Evolutionary conservation across 2,329 filamentous ascomycete species (phyloP), one percentile per base, ranked within the genome.

Genomic region (Phymatotrichopsis omnivora): DNA sequence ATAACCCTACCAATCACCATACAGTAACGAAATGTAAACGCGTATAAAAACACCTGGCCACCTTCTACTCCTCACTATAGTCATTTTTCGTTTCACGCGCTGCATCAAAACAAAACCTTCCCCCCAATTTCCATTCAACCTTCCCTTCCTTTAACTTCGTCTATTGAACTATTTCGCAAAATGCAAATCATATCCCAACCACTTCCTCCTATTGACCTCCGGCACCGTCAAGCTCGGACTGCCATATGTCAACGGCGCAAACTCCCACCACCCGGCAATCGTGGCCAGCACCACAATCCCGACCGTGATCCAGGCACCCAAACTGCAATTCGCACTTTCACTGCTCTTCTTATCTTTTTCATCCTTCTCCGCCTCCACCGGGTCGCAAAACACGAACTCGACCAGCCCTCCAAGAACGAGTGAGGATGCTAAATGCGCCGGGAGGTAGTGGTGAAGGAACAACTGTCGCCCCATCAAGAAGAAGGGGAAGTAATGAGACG

Each of bases 91-190:
- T n/a, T n/a, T n/a, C n/a, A n/a, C n/a, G n/a, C n/a, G n/a, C n/a
- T n/a, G n/a, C n/a, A n/a, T n/a, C n/a, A n/a, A n/a, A n/a, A n/a
- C n/a, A n/a, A n/a, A n/a, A n/a, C n/a, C n/a, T n/a, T n/a, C n/a
- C n/a, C n/a, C n/a, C n/a, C n/a, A n/a, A n/a, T n/a, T n/a, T n/a
- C n/a, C n/a, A n/a, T n/a, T n/a, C n/a, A n/a, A n/a, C n/a, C n/a
- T n/a, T n/a, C n/a, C n/a, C n/a, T n/a, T n/a, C n/a, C n/a, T n/a
- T n/a, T n/a, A n/a, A n/a, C n/a, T n/a, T n/a, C n/a, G n/a, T n/a
- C n/a, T n/a, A n/a, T n/a, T n/a, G n/a, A n/a, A n/a, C 27, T 82
- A 98, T 76, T 98, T 98, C 49, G 91, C 91, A 70, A 98, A 98
- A 69, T 98, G 91, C 62, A 98, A 73, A 64, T 98, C 91, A 63